Conservation (phyloP, 2,329 filamentous ascomycete genomes). For the Ascochyta fabae region DNA sequence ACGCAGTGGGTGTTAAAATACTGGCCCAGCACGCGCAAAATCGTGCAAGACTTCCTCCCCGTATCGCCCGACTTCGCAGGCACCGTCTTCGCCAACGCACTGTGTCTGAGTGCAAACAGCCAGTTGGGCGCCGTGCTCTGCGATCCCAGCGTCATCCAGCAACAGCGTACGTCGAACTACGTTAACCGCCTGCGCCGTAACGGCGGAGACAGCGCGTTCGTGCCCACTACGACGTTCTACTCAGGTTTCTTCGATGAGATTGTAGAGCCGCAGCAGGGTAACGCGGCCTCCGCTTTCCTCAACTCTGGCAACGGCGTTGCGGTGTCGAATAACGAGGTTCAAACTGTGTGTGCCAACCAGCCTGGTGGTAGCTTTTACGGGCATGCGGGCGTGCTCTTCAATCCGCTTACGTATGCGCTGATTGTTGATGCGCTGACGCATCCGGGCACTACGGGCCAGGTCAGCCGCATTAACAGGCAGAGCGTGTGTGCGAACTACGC, state of each 20-base stretch:
- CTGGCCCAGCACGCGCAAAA: slow-evolving; percentile 58
- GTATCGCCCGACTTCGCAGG: slow-evolving; percentile 62
- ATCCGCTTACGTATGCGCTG: slow-evolving; percentile 55
- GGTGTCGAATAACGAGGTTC: slow-evolving; percentile 59
- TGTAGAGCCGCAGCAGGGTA: slow-evolving; percentile 58
- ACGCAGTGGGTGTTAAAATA: slow-evolving; percentile 66
- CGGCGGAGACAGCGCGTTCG: slow-evolving; percentile 60
- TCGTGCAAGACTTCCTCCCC: slow-evolving; percentile 59
- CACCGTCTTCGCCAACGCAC: slow-evolving; percentile 48
- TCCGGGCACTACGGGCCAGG: slow-evolving; percentile 54
- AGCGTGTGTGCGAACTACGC: slow-evolving; percentile 50
- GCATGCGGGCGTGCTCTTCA: slow-evolving; percentile 60
- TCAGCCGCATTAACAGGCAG: slow-evolving; percentile 49
- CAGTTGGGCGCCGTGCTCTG: slow-evolving; percentile 29
- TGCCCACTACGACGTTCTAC: slow-evolving; percentile 63
- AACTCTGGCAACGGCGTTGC: slow-evolving; percentile 54
- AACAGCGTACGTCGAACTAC: slow-evolving; percentile 54
- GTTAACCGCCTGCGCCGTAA: slow-evolving; percentile 52
- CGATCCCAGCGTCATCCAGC: slow-evolving; percentile 56
- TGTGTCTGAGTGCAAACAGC: slow-evolving; percentile 26
- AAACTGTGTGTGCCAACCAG: slow-evolving; percentile 51
- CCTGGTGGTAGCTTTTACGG: slow-evolving; percentile 56
- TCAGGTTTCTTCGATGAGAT: slow-evolving; percentile 58
- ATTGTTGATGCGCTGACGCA: slow-evolving; percentile 58
- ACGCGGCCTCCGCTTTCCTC: slow-evolving; percentile 55